Evolutionary conservation across 116 monocot species (phyloP).

Genomic region (Posidonia oceanica): DNA sequence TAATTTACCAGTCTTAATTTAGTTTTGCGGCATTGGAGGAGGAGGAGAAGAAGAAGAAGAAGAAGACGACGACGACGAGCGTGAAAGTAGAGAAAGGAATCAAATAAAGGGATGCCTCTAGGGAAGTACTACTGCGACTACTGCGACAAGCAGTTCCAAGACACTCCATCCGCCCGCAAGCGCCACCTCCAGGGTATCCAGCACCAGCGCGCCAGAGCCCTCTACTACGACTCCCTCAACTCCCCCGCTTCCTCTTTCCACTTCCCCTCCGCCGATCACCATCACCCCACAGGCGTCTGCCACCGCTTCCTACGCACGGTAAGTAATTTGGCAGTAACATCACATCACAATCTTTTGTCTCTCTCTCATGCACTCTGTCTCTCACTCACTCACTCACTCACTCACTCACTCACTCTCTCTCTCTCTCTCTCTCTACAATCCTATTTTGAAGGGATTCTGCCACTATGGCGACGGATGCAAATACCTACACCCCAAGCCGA

Average conservation of each 20-base stretch:
- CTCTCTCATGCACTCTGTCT: background rate
- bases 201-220: slow-evolving; percentile 60
- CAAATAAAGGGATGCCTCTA: slow-evolving; percentile 36
- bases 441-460: slow-evolving; percentile 49
- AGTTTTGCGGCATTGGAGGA: too few relatives aligned
- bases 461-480: slow-evolving; percentile 71
- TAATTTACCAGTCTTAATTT: too few relatives aligned
- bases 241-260: background rate
- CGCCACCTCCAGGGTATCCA: slow-evolving; percentile 60
- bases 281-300: slow-evolving; percentile 30
- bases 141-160: slow-evolving; percentile 89
- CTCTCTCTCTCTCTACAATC: background rate
- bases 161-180: slow-evolving; percentile 58
- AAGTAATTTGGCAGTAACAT: background rate
- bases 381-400: background rate
- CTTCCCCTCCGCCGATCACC: slow-evolving; percentile 9
- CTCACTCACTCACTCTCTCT: background rate
- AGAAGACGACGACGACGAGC: too few relatives aligned
- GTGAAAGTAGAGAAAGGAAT: background rate
- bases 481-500: slow-evolving; percentile 64
- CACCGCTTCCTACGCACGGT: slow-evolving; percentile 73
- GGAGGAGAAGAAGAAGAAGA: background rate
- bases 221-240: slow-evolving; percentile 51
- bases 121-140: slow-evolving; percentile 92
- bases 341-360: too few relatives aligned